These are phyloP conservation scores for Solanum chacoense DNA, from an alignment of 305 asterid species.

Conservation along the genomic window DNA sequence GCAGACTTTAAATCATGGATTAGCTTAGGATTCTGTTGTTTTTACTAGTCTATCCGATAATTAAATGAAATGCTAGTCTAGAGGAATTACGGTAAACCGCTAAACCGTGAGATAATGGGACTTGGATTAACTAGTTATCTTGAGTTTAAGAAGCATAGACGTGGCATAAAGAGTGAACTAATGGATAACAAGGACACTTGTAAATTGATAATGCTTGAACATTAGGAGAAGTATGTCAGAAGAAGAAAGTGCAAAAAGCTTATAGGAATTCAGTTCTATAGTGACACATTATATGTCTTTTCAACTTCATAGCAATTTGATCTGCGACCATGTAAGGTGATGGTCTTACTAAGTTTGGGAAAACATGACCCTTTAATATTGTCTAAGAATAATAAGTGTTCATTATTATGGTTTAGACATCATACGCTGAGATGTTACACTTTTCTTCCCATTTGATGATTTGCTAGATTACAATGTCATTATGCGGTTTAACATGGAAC, in stretches of 20 bases:
- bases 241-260: background rate
- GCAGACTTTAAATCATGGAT: background rate
- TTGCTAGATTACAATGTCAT: background rate
- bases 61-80: background rate
- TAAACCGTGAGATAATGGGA: background rate
- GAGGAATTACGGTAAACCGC: background rate
- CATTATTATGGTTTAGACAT: background rate
- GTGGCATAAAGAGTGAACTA: background rate
- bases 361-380: background rate
- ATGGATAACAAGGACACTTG: background rate
- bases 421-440: background rate
- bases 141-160: background rate
- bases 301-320: background rate
- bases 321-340: background rate
- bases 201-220: background rate
- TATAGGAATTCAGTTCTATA: background rate
- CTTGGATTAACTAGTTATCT: background rate
- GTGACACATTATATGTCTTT: background rate
- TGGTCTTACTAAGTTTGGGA: background rate
- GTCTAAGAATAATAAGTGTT: background rate
- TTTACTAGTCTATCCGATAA: background rate
- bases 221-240: background rate
- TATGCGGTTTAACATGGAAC: background rate
- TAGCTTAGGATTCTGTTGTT: background rate
- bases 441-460: background rate